These are phyloP conservation scores for Pseudogymnoascus sp. DNA, from an alignment of 2,329 filamentous ascomycete genomes.

Conservation along the genomic window DNA sequence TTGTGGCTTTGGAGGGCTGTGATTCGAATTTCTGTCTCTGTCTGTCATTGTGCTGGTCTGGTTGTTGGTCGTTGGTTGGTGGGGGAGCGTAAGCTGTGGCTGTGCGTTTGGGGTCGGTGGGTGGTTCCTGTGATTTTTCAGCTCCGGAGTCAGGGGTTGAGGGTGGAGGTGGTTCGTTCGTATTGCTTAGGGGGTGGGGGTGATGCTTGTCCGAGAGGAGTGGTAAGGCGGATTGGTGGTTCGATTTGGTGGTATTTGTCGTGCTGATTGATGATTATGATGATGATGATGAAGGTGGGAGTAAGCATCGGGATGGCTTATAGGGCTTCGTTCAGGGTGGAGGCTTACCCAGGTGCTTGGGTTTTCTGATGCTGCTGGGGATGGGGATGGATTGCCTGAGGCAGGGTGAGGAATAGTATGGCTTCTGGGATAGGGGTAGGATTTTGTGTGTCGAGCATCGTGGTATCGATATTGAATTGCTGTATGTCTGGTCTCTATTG, in stretches of 20 bases:
- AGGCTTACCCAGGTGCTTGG: neutral
- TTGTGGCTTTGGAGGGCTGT: neutral
- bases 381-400: neutral
- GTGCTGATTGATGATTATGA: neutral
- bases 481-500: neutral
- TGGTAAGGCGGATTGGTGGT: neutral
- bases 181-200: neutral
- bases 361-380: neutral
- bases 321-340: neutral
- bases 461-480: neutral
- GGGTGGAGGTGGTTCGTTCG: neutral
- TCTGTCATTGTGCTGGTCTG: no score
- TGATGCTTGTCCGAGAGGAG: neutral
- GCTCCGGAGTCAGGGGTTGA: neutral
- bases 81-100: neutral
- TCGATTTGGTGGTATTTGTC: neutral
- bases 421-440: neutral
- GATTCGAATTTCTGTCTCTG: neutral
- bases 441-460: neutral
- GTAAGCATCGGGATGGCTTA: neutral
- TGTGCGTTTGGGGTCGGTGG: neutral
- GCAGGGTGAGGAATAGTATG: neutral
- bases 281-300: neutral
- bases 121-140: neutral
- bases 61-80: neutral